A percentile compares a stretch with the other conserved stretches of the same genome.
These are phyloP conservation scores for Pichia membranifaciens DNA, from an alignment of 805 yeast genomes.

Conservation along the genomic window DNA sequence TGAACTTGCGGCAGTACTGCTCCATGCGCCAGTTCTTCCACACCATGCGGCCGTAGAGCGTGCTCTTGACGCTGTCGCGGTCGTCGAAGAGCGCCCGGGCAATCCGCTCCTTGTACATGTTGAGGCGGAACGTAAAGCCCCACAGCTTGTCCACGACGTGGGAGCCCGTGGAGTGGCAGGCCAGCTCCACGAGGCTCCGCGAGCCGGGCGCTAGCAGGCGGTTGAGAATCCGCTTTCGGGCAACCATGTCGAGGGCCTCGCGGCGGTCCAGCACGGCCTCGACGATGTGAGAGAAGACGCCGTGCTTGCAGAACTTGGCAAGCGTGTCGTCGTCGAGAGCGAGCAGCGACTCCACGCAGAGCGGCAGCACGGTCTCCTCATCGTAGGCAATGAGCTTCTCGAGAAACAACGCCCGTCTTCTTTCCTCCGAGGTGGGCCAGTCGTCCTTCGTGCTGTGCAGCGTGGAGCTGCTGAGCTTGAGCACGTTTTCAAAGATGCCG, in stretches of 20 bases:
- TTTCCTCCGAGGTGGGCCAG: constrained; percentile 89
- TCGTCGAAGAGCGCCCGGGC: constrained; percentile 59
- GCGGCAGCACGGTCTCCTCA: constrained; percentile 43
- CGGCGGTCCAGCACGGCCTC: constrained; percentile 51
- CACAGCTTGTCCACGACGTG: constrained; percentile 84
- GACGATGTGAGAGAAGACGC: constrained; percentile 85
- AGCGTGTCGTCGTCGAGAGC: constrained; percentile 56
- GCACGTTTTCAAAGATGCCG: constrained; percentile 60
- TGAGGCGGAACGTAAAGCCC: constrained; percentile 69
- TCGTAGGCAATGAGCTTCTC: constrained; percentile 72
- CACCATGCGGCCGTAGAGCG: constrained; percentile 81
- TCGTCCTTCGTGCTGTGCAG: constrained; percentile 78
- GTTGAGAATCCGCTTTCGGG: constrained; percentile 63
- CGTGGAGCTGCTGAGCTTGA: constrained; percentile 63
- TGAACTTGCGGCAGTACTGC: constrained; percentile 60
- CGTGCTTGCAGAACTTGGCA: constrained; percentile 75
- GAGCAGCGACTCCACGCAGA: constrained; percentile 55
- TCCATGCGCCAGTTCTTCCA: constrained; percentile 97
- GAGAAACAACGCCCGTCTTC: constrained; percentile 69
- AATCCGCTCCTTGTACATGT: constrained; percentile 79
- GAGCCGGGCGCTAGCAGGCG: constrained; percentile 54
- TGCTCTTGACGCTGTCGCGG: constrained; percentile 68
- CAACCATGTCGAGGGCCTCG: constrained; percentile 44
- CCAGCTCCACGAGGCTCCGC: constrained; percentile 51
- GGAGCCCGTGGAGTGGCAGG: constrained; percentile 87